Conservation (phyloP, 352 stramenopile species). For the Blastocystis sp. region DNA sequence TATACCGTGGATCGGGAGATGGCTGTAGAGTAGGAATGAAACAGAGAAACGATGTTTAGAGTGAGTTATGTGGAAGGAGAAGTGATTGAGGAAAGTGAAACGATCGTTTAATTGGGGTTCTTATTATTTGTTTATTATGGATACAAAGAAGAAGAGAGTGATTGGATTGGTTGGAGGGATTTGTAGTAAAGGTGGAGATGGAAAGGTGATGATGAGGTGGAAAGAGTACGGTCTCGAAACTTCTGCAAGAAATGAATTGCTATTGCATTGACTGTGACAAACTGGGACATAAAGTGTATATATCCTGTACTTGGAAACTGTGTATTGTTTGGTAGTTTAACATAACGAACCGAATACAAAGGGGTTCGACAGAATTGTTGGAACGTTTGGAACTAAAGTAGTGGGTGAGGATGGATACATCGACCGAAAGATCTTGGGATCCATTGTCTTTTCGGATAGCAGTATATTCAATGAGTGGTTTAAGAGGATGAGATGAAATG, state of each 20-base stretch:
- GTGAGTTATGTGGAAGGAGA: not conserved
- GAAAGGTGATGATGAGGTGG: not conserved
- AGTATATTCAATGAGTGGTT: not conserved
- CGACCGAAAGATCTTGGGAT: not conserved
- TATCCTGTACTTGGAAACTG: not conserved
- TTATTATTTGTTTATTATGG: not conserved
- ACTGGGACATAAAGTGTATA: slow-evolving; percentile 20
- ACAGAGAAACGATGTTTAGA: not conserved
- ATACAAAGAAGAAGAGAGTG: not conserved
- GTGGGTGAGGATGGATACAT: not conserved
- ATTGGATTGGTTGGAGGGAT: slow-evolving; percentile 17
- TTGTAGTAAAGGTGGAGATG: not conserved
- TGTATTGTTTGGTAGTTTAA: not conserved
- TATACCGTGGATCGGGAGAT: not conserved
- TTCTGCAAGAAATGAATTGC: not conserved
- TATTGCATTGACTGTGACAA: slow-evolving; percentile 11
- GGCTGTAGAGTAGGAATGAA: not conserved
- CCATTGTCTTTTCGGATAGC: slow-evolving; percentile 4
- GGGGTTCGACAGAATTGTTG: not conserved
- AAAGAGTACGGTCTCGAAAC: not conserved
- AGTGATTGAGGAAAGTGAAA: not conserved
- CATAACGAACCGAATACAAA: not conserved
- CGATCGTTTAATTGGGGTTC: not conserved
- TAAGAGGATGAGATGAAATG: not conserved
- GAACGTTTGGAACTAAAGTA: not conserved